Base-by-base conservation (phyloP, 1,284 basidiomycete genomes). In the Papiliotrema fonsecae region DNA sequence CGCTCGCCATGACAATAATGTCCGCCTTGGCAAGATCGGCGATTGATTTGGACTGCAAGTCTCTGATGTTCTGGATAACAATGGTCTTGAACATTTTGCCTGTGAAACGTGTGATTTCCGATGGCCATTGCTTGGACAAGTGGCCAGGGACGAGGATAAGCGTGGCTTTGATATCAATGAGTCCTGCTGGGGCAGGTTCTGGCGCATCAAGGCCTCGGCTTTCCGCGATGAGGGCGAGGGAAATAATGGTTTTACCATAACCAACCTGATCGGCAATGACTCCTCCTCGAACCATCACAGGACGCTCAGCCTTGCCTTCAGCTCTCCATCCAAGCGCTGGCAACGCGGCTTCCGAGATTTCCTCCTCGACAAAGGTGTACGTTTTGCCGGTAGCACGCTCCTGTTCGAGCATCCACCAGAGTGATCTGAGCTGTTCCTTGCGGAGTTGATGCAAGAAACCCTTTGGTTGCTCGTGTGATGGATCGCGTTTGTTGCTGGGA, bases 191-290 rank as follows among this genome's bases (percentile, higher is more conserved):
- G 7, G 75, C 75, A 47, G 77, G 77, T 41, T 77, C 75, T n/a
- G 77, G 75, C 2, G 75, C 66, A 55, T 85, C 80, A 51, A 84
- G 80, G 46, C 78, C 76, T 49, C 77, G 77, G 27, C 86, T 80
- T 32, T 78, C 45, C 73, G 75, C 49, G 55, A 94, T 86, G 47
- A 97, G 78, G 10, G 86, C 92, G 19, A 97, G 79, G 0, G 90
- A 91, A 59, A 97, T 96, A 24, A 91, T 91, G 0, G 92, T 97
- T 76, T 97, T 97, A 28, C 92, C 92, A 66, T 97, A 97, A 43
- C 93, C 92, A 57, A 97, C 92, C 69, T 94, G 86, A 64, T 97
- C 92, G 7, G 93, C 93, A 40, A 97, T 81, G 45, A 97, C 92
- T 25, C 93, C 93, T 14, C 92, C 93, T 42, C 87, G 80, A 22